Percentiles rank a stretch among this genome's conserved stretches.
Conservation (phyloP, 768 basidiomycete genomes). For the Kwoniella mangroviensis region DNA sequence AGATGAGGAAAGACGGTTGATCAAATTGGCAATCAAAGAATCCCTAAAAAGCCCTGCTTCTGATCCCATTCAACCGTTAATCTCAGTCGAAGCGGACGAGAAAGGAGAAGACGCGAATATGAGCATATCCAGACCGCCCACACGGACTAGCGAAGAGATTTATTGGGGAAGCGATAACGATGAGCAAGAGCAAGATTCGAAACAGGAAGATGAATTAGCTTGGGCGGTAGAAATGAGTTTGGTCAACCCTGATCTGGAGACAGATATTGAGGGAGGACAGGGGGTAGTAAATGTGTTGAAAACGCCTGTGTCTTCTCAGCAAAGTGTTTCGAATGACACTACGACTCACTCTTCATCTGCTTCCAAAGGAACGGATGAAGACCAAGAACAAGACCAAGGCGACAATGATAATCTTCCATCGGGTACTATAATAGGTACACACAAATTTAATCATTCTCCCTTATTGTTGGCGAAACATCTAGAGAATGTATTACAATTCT, state of each 20-base stretch:
- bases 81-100: too few relatives aligned
- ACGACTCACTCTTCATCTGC: background rate
- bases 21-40: constrained; percentile 40
- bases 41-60: constrained; percentile 24
- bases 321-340: background rate
- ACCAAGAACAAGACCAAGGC: background rate
- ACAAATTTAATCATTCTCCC: constrained; percentile 66
- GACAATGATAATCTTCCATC: constrained; percentile 15
- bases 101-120: background rate
- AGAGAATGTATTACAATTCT: constrained; percentile 68
- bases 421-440: constrained; percentile 68
- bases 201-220: constrained; percentile 49
- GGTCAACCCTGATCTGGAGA: constrained; percentile 14
- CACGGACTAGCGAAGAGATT: constrained; percentile 17
- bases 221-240: constrained; percentile 47
- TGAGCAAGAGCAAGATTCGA: constrained; percentile 18
- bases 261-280: constrained; percentile 21
- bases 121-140: constrained; percentile 10
- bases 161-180: constrained; percentile 21
- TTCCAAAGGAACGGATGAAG: background rate
- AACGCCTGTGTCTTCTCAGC: constrained; percentile 9
- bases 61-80: background rate
- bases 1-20: constrained; percentile 37
- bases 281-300: constrained; percentile 10
- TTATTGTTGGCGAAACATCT: constrained; percentile 65